Evolutionary conservation across 2,329 filamentous ascomycete species (phyloP).

Genomic region (Alternaria brassicicola): DNA sequence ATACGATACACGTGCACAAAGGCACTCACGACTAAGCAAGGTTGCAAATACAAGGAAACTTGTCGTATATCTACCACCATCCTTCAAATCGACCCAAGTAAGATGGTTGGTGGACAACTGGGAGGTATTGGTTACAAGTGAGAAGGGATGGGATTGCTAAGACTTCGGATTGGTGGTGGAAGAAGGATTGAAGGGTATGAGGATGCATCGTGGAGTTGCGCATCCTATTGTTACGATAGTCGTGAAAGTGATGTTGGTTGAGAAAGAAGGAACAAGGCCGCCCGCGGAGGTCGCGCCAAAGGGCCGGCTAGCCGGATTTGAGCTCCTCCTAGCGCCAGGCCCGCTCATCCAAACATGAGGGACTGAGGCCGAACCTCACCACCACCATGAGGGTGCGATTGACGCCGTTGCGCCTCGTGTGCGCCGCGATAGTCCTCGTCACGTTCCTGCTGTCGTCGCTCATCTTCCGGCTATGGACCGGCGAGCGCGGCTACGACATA

Average conservation of each 20-base stretch:
- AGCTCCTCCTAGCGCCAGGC: slow-evolving; percentile 10
- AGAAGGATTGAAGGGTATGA: too few species aligned
- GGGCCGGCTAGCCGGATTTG: slow-evolving; percentile 13
- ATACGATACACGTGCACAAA: too few species aligned
- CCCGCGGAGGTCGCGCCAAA: background rate
- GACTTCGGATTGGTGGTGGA: too few species aligned
- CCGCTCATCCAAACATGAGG: slow-evolving; percentile 19
- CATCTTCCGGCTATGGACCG: slow-evolving; percentile 31
- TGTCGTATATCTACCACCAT: too few species aligned
- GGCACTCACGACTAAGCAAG: too few species aligned
- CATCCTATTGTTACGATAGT: too few species aligned
- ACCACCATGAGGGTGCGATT: slow-evolving; percentile 46
- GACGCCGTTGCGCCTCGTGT: slow-evolving; percentile 44
- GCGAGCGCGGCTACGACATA: slow-evolving; percentile 42
- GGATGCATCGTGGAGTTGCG: background rate
- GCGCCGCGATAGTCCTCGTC: slow-evolving; percentile 33
- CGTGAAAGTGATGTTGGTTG: background rate
- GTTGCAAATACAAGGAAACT: too few species aligned
- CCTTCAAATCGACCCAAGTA: too few species aligned
- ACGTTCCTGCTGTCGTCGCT: slow-evolving; percentile 30
- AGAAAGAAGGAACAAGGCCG: background rate
- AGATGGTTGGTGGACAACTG: too few species aligned
- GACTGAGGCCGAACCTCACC: slow-evolving; percentile 18
- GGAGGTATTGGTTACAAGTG: too few species aligned
- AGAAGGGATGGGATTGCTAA: too few species aligned